Evolutionary conservation across 495 filamentous ascomycete species (phyloP).

Genomic region (Aspergillus campestris): DNA sequence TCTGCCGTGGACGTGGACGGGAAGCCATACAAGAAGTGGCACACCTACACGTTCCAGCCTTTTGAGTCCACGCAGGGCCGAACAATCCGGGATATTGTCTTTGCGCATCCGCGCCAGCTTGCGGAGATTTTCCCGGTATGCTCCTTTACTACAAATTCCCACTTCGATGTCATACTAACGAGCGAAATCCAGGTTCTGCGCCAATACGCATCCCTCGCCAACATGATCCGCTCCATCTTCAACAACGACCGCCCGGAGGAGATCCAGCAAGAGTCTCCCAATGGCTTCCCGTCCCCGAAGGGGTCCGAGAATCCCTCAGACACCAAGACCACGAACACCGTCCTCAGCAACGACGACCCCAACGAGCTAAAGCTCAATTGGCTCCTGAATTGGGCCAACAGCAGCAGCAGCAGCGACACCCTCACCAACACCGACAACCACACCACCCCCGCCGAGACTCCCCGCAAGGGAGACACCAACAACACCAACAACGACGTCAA

Average conservation of each 20-base stretch:
- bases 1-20: conserved; percentile 29
- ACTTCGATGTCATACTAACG: conserved; percentile 4
- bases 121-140: conserved; percentile 61
- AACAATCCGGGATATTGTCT: conserved; percentile 62
- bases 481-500: conserved; percentile 21
- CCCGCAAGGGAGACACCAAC: no score
- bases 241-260: conserved; percentile 9
- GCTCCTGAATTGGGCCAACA: conserved; percentile 11
- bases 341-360: conserved; percentile 34
- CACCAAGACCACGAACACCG: conserved; percentile 13
- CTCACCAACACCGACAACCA: conserved; percentile 21
- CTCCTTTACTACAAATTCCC: background rate
- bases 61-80: conserved; percentile 62
- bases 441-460: conserved; percentile 9
- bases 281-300: background rate
- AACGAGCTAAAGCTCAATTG: conserved; percentile 27
- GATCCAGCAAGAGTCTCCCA: background rate
- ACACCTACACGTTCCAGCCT: conserved; percentile 62
- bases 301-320: background rate
- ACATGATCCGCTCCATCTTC: conserved; percentile 56
- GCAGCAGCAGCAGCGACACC: conserved; percentile 15
- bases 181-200: conserved; percentile 44
- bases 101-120: conserved; percentile 81
- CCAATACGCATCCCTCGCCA: conserved; percentile 64
- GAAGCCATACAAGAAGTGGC: conserved; percentile 37